These are phyloP conservation scores for Oryza glumipatula DNA, from an alignment of 176 grass and related monocot genomes.

Conservation along the genomic window DNA sequence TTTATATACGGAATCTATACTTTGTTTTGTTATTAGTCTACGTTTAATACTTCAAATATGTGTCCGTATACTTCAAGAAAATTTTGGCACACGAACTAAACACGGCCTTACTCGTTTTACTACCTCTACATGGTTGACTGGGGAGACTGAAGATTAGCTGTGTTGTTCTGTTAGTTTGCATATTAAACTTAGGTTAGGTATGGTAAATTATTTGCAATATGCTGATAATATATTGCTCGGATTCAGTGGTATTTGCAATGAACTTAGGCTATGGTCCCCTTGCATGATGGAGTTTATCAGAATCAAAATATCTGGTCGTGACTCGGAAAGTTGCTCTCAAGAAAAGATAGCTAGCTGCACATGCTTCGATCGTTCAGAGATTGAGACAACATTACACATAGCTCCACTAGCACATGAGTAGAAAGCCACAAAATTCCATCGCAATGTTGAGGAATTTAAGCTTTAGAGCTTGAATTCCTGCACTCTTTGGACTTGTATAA, in stretches of 20 bases:
- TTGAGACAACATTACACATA: not conserved
- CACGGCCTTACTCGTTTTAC: not conserved
- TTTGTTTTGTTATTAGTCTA: no score
- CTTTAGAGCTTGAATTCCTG: not conserved
- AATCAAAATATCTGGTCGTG: not conserved
- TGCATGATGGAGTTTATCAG: not conserved
- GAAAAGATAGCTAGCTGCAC: conserved; percentile 10
- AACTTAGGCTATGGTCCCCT: conserved; percentile 24
- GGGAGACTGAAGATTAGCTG: not conserved
- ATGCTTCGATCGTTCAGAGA: conserved; percentile 7
- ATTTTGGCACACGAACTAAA: no score
- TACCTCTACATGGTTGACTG: not conserved
- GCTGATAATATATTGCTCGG: conserved; percentile 1
- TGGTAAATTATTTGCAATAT: not conserved
- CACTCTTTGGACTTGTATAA: not conserved
- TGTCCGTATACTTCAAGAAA: no score
- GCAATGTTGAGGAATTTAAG: not conserved
- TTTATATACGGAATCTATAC: no score
- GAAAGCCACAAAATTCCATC: not conserved
- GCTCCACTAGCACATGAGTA: not conserved
- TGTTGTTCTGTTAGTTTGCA: not conserved
- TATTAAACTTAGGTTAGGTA: not conserved
- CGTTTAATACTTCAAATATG: no score
- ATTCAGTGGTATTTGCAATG: conserved; percentile 11
- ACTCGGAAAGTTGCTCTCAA: not conserved